phyloP scores from a whole-genome alignment of 352 stramenopile species.

The Pythium dissotocum region DNA sequence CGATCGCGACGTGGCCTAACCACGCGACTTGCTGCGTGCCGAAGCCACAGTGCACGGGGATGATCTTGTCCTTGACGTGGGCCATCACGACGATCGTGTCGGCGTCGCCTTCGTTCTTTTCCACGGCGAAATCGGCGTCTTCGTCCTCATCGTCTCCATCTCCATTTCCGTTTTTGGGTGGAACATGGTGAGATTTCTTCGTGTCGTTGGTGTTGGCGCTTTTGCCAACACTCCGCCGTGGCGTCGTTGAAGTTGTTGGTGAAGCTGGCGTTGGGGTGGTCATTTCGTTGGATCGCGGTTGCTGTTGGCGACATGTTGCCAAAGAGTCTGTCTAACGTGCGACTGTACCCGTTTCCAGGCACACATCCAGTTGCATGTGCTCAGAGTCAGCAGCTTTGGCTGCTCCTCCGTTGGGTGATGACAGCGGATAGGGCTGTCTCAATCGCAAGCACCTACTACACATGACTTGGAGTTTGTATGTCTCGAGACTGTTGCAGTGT shows the following conservation, averaged over 20 bases:
- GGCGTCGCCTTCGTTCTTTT: slow-evolving; percentile 48
- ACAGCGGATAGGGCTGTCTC: slow-evolving; percentile 22
- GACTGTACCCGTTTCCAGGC: slow-evolving; percentile 17
- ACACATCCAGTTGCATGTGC: slow-evolving; percentile 19
- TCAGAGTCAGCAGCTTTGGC: slow-evolving; percentile 17
- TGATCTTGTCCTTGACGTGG: slow-evolving; percentile 73
- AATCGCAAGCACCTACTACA: not conserved
- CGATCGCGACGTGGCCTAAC: slow-evolving; percentile 73
- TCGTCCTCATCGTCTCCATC: slow-evolving; percentile 13
- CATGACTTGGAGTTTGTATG: slow-evolving; percentile 26
- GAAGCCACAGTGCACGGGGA: slow-evolving; percentile 67
- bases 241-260: slow-evolving; percentile 27
- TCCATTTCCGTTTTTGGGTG: not conserved
- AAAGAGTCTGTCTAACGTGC: slow-evolving; percentile 3
- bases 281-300: slow-evolving; percentile 3
- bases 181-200: not conserved
- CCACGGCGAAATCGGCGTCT: slow-evolving; percentile 17
- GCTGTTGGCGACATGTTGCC: not conserved
- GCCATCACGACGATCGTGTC: slow-evolving; percentile 62
- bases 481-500: slow-evolving; percentile 13
- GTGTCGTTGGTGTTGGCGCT: slow-evolving; percentile 4
- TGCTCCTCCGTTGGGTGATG: slow-evolving; percentile 6
- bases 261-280: slow-evolving; percentile 20
- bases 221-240: not conserved
- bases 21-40: slow-evolving; percentile 73